Evolutionary conservation across 2,329 filamentous ascomycete genomes (phyloP).

Genomic region (Clarireedia monteithiana): DNA sequence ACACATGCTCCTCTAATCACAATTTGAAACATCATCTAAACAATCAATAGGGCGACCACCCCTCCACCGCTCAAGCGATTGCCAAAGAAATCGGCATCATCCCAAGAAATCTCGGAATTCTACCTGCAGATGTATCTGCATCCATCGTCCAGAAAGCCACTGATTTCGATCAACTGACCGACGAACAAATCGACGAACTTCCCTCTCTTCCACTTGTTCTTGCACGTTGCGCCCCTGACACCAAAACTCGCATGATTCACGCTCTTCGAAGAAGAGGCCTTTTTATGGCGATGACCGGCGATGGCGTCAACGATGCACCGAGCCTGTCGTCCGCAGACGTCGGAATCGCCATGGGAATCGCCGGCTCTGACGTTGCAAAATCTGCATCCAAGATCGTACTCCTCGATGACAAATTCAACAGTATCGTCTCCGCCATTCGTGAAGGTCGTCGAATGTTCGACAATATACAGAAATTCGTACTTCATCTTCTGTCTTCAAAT

Average conservation of each 20-base stretch:
- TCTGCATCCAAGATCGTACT: slow-evolving; percentile 48
- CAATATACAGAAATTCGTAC: slow-evolving; percentile 49
- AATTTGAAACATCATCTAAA: slow-evolving; percentile 1
- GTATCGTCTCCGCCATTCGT: slow-evolving; percentile 43
- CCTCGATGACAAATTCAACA: slow-evolving; percentile 47
- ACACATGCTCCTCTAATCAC: not conserved
- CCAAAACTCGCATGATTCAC: slow-evolving; percentile 72
- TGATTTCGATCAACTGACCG: slow-evolving; percentile 57
- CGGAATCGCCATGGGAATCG: slow-evolving; percentile 52
- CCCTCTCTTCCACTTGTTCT: slow-evolving; percentile 63
- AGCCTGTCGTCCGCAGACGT: slow-evolving; percentile 46
- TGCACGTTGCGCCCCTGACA: slow-evolving; percentile 67
- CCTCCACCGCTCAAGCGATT: slow-evolving; percentile 66
- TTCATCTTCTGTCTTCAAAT: slow-evolving; percentile 47
- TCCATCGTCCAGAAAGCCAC: slow-evolving; percentile 58
- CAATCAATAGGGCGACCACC: slow-evolving; percentile 67
- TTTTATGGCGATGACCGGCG: slow-evolving; percentile 52
- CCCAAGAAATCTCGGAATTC: slow-evolving; percentile 16
- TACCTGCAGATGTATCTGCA: slow-evolving; percentile 9
- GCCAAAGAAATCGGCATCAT: slow-evolving; percentile 54
- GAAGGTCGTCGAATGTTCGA: slow-evolving; percentile 46
- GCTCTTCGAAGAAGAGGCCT: slow-evolving; percentile 58
- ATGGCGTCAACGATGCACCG: slow-evolving; percentile 49
- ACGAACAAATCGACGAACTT: slow-evolving; percentile 61
- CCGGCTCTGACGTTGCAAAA: slow-evolving; percentile 58